Evolutionary conservation across 805 yeast species (phyloP).

Genomic region (Candida insectalens): DNA sequence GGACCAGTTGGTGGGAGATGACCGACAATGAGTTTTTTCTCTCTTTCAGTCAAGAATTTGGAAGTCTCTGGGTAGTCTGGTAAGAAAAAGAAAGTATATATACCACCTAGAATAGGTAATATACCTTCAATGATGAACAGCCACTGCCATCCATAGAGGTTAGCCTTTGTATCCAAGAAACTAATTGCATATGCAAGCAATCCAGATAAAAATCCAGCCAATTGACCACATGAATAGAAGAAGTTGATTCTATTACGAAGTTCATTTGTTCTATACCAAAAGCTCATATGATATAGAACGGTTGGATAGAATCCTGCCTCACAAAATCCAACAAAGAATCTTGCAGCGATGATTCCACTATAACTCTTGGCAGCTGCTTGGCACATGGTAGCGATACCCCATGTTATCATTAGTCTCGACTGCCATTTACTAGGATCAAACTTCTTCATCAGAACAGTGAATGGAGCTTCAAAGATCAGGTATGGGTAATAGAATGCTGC

Average conservation of each 20-base stretch:
- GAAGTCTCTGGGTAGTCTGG: constrained; percentile 40
- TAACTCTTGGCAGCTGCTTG: constrained; percentile 32
- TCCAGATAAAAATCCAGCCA: constrained; percentile 39
- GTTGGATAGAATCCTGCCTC: constrained; percentile 51
- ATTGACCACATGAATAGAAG: constrained; percentile 36
- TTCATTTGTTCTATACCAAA: constrained; percentile 44
- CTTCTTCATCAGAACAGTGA: too few relatives aligned
- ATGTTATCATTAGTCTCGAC: too few relatives aligned
- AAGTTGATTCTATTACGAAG: constrained; percentile 28
- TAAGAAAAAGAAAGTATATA: constrained; percentile 20
- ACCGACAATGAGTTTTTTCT: constrained; percentile 24
- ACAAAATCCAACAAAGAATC: constrained; percentile 40
- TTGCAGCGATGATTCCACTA: constrained; percentile 35
- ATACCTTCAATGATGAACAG: constrained; percentile 53
- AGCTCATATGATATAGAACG: constrained; percentile 43
- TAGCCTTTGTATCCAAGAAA: constrained; percentile 24
- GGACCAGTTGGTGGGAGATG: constrained; percentile 6
- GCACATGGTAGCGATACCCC: constrained; percentile 54
- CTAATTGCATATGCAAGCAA: constrained; percentile 45
- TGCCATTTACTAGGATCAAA: too few relatives aligned
- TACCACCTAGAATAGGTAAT: constrained; percentile 33
- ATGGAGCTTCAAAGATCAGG: too few relatives aligned
- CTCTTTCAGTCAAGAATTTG: constrained; percentile 28
- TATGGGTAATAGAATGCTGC: too few relatives aligned
- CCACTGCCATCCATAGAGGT: constrained; percentile 49